Conservation (phyloP, 2,329 filamentous ascomycete genomes). For the Pseudogymnoascus sp. region DNA sequence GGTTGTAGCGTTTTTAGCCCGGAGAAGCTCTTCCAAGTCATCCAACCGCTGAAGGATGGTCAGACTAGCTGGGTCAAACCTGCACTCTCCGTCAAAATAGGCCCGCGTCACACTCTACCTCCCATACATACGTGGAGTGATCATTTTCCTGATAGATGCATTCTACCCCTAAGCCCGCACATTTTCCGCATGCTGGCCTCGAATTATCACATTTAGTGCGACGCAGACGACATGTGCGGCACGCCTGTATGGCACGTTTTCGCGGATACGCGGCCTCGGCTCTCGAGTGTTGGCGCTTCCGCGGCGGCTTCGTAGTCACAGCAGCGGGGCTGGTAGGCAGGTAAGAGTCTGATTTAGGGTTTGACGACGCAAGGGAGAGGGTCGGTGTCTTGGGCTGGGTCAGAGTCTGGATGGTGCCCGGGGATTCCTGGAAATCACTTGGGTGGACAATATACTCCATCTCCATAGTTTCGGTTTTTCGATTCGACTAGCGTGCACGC, state of each 20-base stretch:
- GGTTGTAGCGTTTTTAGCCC: background rate
- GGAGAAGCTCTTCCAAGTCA: constrained; percentile 14
- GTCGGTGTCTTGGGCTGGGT: background rate
- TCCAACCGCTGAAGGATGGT: constrained; percentile 15
- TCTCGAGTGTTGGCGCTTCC: background rate
- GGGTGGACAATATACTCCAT: constrained; percentile 9
- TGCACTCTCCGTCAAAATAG: background rate
- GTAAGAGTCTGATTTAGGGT: background rate
- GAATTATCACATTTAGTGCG: constrained; percentile 30
- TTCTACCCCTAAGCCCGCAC: constrained; percentile 27
- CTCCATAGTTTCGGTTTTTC: constrained; percentile 5
- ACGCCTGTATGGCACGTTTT: constrained; percentile 29
- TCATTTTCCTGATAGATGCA: constrained; percentile 23
- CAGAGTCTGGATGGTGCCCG: background rate
- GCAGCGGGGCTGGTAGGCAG: background rate
- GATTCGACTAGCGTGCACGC: background rate
- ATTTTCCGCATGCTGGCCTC: constrained; percentile 27
- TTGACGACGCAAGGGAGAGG: background rate
- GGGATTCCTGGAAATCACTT: constrained; percentile 7
- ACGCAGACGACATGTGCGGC: constrained; percentile 27
- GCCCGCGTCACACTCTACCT: background rate
- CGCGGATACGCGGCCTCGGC: constrained; percentile 18
- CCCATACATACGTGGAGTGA: constrained; percentile 6
- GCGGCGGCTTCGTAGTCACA: constrained; percentile 1
- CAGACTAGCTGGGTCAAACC: constrained; percentile 15